phyloP scores from a whole-genome alignment of 202 grass and related monocot genomes.

The Carex arenaria region DNA sequence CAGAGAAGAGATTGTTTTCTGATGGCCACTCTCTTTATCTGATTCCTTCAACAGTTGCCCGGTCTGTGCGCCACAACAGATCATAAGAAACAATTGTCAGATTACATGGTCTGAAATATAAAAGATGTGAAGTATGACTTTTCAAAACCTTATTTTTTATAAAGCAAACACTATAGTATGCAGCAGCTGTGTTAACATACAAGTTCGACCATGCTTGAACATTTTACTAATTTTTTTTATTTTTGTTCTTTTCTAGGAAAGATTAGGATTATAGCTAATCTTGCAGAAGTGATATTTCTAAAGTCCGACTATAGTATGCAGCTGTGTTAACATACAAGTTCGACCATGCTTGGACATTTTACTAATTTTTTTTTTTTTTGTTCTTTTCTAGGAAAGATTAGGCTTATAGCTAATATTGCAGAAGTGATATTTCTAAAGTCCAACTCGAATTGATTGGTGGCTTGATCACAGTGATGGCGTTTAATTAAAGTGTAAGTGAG shows the following conservation, averaged over 20 bases:
- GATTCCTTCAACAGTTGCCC: constrained; percentile 68
- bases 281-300: background rate
- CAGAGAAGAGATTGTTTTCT: constrained; percentile 68
- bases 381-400: background rate
- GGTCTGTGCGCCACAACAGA: constrained; percentile 36
- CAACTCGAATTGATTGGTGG: background rate
- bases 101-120: background rate
- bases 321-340: background rate
- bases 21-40: constrained; percentile 63
- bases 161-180: background rate
- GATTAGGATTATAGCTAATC: background rate
- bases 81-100: background rate
- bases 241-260: background rate
- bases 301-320: background rate
- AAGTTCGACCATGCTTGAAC: background rate
- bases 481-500: background rate
- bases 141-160: background rate
- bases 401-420: background rate
- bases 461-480: background rate
- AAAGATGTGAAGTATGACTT: background rate
- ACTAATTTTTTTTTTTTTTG: background rate
- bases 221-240: background rate
- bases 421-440: background rate
- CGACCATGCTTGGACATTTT: background rate
- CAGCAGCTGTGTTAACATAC: background rate